phyloP scores from a whole-genome alignment of 2,329 filamentous ascomycete species.

The Triangularia setosa region DNA sequence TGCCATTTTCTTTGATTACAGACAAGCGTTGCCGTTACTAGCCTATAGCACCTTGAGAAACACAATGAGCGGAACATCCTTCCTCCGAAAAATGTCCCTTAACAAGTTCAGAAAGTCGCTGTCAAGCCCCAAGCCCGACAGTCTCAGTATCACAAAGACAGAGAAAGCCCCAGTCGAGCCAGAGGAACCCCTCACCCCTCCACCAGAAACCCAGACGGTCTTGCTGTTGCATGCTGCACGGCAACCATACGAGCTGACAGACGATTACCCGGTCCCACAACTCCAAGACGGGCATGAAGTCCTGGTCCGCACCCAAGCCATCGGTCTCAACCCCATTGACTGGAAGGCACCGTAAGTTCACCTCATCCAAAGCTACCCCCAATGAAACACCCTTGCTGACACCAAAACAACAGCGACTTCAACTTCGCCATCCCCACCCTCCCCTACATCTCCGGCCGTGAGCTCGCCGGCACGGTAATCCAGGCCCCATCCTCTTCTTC shows the following conservation, averaged over 20 bases:
- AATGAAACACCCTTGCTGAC: constrained; percentile 1
- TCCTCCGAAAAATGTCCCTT: constrained; percentile 20
- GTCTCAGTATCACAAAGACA: background rate
- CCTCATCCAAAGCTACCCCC: background rate
- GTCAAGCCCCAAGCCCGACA: constrained; percentile 5
- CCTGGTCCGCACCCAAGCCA: constrained; percentile 59
- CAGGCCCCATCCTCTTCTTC: constrained; percentile 35
- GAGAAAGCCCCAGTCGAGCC: background rate
- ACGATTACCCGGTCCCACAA: constrained; percentile 29
- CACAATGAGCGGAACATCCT: constrained; percentile 12
- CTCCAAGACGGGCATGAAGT: constrained; percentile 42
- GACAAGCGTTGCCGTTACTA: background rate
- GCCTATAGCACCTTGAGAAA: background rate
- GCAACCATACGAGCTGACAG: constrained; percentile 30
- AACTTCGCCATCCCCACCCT: constrained; percentile 65
- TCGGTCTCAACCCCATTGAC: constrained; percentile 74
- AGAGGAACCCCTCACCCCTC: background rate
- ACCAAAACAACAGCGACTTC: constrained; percentile 50
- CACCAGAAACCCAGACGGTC: constrained; percentile 29
- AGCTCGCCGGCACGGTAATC: constrained; percentile 63
- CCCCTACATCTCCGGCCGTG: constrained; percentile 66
- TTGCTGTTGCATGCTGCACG: constrained; percentile 30
- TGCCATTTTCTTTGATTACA: background rate
- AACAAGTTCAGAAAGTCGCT: constrained; percentile 6
- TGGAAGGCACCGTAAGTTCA: constrained; percentile 65